Percentiles rank a stretch among this genome's conserved stretches.
Conservation (phyloP, 2,329 filamentous ascomycete species). For the Pseudomassariella vexata region DNA sequence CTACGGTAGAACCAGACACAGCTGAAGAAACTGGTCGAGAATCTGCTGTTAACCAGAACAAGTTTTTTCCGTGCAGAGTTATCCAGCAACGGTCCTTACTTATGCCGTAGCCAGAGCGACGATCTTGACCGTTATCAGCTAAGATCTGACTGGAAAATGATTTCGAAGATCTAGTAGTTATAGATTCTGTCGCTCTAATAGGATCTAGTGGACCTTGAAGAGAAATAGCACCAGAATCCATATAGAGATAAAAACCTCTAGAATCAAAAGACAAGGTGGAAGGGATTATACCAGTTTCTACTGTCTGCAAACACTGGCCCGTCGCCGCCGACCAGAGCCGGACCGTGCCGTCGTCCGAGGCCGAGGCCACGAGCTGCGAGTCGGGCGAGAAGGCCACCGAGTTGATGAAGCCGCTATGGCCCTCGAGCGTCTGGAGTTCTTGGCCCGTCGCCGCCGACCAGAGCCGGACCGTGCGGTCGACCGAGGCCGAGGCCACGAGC, state of each 20-base stretch:
- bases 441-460: slow-evolving; percentile 9
- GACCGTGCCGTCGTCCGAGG: slow-evolving; percentile 9
- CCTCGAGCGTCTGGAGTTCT: slow-evolving; percentile 9
- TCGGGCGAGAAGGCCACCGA: slow-evolving; percentile 13
- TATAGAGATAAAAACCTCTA: not conserved
- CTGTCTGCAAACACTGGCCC: slow-evolving; percentile 7
- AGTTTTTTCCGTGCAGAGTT: not conserved
- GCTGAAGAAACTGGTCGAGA: not conserved
- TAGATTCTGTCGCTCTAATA: not conserved
- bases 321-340: slow-evolving; percentile 9
- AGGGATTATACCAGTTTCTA: slow-evolving; percentile 5
- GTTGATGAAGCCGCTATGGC: slow-evolving; percentile 6
- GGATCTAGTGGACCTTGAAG: not conserved
- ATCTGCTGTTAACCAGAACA: slow-evolving; percentile 1
- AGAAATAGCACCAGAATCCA: slow-evolving; percentile 1
- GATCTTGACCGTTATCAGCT: not conserved
- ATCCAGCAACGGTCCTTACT: slow-evolving; percentile 1
- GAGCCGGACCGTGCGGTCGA: slow-evolving; percentile 8
- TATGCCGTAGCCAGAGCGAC: not conserved
- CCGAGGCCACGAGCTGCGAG: slow-evolving; percentile 8
- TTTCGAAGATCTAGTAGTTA: not conserved
- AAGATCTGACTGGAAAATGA: too few species aligned
- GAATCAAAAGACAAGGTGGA: not conserved
- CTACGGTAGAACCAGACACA: not conserved
- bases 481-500: slow-evolving; percentile 10